These are phyloP conservation scores for Elsinoe batatas DNA, from an alignment of 2,329 filamentous ascomycete species.

Conservation along the genomic window DNA sequence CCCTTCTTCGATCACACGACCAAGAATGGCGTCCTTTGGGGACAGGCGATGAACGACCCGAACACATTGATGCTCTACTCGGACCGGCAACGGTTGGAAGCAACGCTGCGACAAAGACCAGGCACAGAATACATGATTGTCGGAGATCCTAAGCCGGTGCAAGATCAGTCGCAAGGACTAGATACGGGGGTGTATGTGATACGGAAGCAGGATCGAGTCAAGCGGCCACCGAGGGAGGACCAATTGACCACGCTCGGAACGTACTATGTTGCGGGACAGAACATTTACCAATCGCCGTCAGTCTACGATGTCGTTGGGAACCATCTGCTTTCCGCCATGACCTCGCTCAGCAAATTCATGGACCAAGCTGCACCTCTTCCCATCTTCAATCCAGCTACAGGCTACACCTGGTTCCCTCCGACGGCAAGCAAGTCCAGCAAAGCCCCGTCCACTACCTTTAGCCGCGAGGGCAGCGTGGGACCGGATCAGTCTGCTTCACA, in stretches of 20 bases:
- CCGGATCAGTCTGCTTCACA: conserved; percentile 16
- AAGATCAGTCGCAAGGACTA: conserved; percentile 23
- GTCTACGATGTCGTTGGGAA: conserved; percentile 47
- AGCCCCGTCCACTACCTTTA: conserved; percentile 25
- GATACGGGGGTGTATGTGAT: conserved; percentile 49
- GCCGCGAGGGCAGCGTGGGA: conserved; percentile 36
- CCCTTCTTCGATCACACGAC: conserved; percentile 54
- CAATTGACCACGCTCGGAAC: conserved; percentile 46
- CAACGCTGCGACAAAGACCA: conserved; percentile 42
- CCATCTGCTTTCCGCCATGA: conserved; percentile 40
- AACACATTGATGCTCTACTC: conserved; percentile 41
- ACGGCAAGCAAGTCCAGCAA: conserved; percentile 29
- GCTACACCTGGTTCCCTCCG: conserved; percentile 48
- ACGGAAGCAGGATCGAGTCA: conserved; percentile 43
- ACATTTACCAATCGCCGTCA: conserved; percentile 52
- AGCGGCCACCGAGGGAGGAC: conserved; percentile 34
- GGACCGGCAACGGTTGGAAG: conserved; percentile 49
- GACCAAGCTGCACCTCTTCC: conserved; percentile 44
- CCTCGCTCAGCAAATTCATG: conserved; percentile 46
- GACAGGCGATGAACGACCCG: conserved; percentile 42
- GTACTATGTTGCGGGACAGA: conserved; percentile 52
- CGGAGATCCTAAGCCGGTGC: conserved; percentile 43
- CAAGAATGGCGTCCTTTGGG: conserved; percentile 49
- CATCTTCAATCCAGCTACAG: conserved; percentile 48
- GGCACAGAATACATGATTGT: conserved; percentile 52